Base-by-base conservation (phyloP, 495 filamentous ascomycete species). In the Ramalina intermedia region DNA sequence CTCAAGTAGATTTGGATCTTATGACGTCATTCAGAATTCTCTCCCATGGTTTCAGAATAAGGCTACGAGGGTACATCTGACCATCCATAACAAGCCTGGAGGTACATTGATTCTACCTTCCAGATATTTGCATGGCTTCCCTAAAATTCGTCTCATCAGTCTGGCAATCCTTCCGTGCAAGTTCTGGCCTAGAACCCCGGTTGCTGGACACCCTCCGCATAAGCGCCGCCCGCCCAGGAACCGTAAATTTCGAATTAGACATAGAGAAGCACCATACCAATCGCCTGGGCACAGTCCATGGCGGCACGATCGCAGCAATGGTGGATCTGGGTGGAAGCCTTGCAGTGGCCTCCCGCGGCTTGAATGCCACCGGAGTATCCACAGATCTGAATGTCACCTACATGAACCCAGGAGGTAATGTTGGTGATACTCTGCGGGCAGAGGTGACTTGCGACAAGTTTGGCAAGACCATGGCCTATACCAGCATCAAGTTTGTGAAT, bases 311-410 rank as follows among this genome's bases (percentile, higher is more conserved):
- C 58, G 90, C 91, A 16, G 87, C 83, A 64, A 87, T 96, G 83
- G 88, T 94, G 40, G 91, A 98, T 57, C 74, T 96, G 0, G 91
- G 91, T 4, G 91, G 91, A 16, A 94, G 87, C 8, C 69, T 98
- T 17, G 91, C 90, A 5, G 89, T 98, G 24, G 89, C 91, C 23
- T 96, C 91, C 2, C 79, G 78, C 53, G 91, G 91, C 0, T 68
- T 94, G 1, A 94, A 79, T 58, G 75, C 85, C 20, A 98, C 91
- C 0, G 91, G 91, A 7, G 89, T 98, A 6, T 88, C 86, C 0
- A 96, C 91, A 0, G 91, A 98, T 61, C 59, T 98, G 9, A 96
- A 84, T 56, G 84, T 98, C n/a, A 93, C 90, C 1, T 98, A 95
- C 61, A 63, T 96, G 18, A 82, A 67, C 49, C 80, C 82, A 20